Evolutionary conservation across 179 eudicot genomes (phyloP).

Genomic region (Carnegiea gigantea): DNA sequence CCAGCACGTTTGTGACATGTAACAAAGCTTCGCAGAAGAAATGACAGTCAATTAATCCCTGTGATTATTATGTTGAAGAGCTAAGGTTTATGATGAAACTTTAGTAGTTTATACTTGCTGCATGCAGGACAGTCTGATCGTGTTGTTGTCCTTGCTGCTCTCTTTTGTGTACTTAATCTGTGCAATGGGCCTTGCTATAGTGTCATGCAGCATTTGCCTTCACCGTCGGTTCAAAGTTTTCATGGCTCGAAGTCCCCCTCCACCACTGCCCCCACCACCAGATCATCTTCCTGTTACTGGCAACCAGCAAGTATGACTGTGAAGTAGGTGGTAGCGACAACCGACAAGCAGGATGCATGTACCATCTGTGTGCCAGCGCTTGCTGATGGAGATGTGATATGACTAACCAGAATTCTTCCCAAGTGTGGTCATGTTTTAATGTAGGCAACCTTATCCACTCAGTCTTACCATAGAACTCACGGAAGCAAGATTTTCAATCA

Average conservation of each 20-base stretch:
- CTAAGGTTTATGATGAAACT: not conserved
- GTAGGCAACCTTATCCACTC: not conserved
- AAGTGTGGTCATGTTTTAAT: constrained; percentile 44
- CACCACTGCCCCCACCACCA: constrained; percentile 29
- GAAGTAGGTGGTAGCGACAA: constrained; percentile 14
- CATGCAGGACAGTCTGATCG: constrained; percentile 29
- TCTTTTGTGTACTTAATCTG: constrained; percentile 41
- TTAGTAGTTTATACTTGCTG: not conserved
- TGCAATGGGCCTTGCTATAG: constrained; percentile 38
- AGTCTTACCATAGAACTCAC: no score
- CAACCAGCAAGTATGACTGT: constrained; percentile 31
- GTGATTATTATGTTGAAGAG: not conserved
- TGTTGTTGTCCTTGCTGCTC: constrained; percentile 39
- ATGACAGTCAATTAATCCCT: not conserved
- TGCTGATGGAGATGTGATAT: constrained; percentile 38
- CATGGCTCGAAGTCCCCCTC: constrained; percentile 6
- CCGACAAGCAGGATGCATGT: constrained; percentile 28
- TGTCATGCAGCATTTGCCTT: constrained; percentile 35
- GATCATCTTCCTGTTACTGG: constrained; percentile 25
- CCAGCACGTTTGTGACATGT: not conserved
- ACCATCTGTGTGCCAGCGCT: constrained; percentile 42
- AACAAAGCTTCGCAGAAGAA: not conserved
- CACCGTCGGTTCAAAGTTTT: constrained; percentile 6
- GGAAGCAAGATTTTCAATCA: no score
- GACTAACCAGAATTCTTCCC: constrained; percentile 31